Conservation (phyloP, 2,329 filamentous ascomycete species). For the Coleophoma eucalyptorum region DNA sequence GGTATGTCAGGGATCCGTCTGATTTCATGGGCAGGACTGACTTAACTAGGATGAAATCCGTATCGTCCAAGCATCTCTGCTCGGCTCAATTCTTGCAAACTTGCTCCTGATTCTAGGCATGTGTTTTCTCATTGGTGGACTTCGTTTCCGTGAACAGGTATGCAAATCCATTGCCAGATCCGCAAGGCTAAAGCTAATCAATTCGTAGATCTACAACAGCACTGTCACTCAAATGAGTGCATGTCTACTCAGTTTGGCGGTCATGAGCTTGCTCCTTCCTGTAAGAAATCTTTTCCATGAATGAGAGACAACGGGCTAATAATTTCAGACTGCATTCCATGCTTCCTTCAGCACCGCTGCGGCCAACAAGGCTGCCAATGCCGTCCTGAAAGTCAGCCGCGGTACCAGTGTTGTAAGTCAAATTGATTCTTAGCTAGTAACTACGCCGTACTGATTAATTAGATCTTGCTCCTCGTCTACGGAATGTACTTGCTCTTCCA, state of each 20-base stretch:
- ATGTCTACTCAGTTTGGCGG: conserved; percentile 83
- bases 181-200: neutral
- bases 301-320: conserved; percentile 2
- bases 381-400: conserved; percentile 81
- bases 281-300: conserved; percentile 37
- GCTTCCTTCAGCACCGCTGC: conserved; percentile 68
- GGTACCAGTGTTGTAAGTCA: conserved; percentile 76
- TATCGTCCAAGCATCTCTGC: conserved; percentile 85
- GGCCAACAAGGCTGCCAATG: conserved; percentile 52
- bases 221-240: conserved; percentile 97
- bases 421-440: neutral
- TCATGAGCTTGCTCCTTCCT: conserved; percentile 82
- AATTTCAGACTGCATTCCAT: conserved; percentile 75
- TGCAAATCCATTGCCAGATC: conserved; percentile 11
- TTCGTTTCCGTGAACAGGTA: conserved; percentile 83
- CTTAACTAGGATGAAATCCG: conserved; percentile 68
- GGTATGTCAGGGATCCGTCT: conserved; percentile 30
- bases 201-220: conserved; percentile 76
- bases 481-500: conserved; percentile 83
- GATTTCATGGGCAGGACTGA: conserved; percentile 16
- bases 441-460: conserved; percentile 3
- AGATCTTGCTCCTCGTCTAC: conserved; percentile 79
- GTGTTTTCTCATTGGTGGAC: conserved; percentile 82
- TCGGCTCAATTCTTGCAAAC: conserved; percentile 88
- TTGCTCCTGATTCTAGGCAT: conserved; percentile 86